phyloP scores from a whole-genome alignment of 495 filamentous ascomycete species.

The Aspergillus conjunctus region DNA sequence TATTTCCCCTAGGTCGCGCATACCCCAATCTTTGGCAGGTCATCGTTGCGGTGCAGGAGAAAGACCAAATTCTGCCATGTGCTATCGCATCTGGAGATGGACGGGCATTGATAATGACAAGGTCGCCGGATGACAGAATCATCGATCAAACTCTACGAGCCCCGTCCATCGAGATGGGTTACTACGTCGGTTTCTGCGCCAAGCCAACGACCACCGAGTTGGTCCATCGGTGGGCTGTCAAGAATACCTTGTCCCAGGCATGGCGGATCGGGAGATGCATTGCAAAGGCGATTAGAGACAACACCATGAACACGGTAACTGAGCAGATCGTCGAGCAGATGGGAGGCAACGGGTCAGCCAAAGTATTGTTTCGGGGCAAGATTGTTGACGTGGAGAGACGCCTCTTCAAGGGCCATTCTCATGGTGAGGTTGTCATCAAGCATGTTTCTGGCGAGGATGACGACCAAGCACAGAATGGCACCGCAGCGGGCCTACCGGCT shows the following conservation, averaged over 20 bases:
- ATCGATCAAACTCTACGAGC: constrained; percentile 37
- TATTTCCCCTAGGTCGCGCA: too few relatives aligned
- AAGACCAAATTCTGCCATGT: constrained; percentile 34
- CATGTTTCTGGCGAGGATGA: too few relatives aligned
- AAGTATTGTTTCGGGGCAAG: constrained; percentile 62
- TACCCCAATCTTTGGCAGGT: constrained; percentile 40
- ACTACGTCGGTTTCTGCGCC: constrained; percentile 33
- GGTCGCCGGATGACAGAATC: constrained; percentile 35
- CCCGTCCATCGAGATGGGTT: constrained; percentile 39
- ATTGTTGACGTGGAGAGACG: constrained; percentile 57
- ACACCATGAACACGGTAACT: too few relatives aligned
- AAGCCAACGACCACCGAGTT: constrained; percentile 32
- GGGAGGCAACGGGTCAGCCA: constrained; percentile 52
- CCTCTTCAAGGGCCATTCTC: constrained; percentile 37
- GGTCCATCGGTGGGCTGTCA: constrained; percentile 35
- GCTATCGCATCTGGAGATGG: constrained; percentile 43
- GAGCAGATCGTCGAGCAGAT: constrained; percentile 59
- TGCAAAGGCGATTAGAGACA: too few relatives aligned
- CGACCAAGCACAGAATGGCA: too few relatives aligned
- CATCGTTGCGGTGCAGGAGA: constrained; percentile 35
- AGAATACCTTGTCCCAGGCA: constrained; percentile 44
- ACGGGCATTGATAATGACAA: constrained; percentile 39
- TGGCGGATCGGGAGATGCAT: constrained; percentile 55
- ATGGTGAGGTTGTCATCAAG: too few relatives aligned
- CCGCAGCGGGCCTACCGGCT: too few relatives aligned